phyloP scores from a whole-genome alignment of 2,329 filamentous ascomycete species.

The Torrubiellomyces zombiae region DNA sequence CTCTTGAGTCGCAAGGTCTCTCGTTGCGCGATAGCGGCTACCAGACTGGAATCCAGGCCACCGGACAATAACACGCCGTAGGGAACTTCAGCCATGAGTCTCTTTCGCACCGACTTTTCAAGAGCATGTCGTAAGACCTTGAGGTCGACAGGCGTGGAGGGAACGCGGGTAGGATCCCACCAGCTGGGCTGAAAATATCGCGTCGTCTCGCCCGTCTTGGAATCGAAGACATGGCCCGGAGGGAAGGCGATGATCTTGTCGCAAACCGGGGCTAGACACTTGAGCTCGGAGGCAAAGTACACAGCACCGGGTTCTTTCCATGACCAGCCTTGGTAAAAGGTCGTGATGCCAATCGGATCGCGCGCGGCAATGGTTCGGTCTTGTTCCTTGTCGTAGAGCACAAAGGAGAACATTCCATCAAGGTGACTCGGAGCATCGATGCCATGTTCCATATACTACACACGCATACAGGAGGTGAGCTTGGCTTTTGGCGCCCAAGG shows the following conservation, averaged over 20 bases:
- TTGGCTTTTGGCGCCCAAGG: no score
- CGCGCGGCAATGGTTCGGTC: conserved; percentile 86
- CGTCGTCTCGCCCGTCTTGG: conserved; percentile 67
- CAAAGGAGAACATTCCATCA: conserved; percentile 99
- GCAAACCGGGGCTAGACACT: conserved; percentile 82
- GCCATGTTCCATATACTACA: conserved; percentile 77
- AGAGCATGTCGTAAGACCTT: conserved; percentile 66
- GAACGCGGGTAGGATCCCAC: conserved; percentile 72
- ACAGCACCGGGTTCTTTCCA: conserved; percentile 68
- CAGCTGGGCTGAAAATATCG: conserved; percentile 86
- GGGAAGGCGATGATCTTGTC: conserved; percentile 92
- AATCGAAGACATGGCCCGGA: conserved; percentile 91
- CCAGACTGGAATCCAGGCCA: conserved; percentile 86
- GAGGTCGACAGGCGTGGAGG: conserved; percentile 65
- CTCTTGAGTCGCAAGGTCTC: conserved; percentile 69
- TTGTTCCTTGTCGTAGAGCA: conserved; percentile 88
- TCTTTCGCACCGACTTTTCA: conserved; percentile 85
- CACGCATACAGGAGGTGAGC: no score
- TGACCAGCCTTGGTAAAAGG: conserved; percentile 88
- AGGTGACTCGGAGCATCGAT: conserved; percentile 84
- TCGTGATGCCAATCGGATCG: conserved; percentile 93
- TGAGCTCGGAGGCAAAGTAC: conserved; percentile 95
- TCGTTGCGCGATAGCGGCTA: conserved; percentile 86
- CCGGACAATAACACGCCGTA: conserved; percentile 93
- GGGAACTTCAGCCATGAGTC: conserved; percentile 95